Conservation (phyloP, 352 stramenopile genomes). For the Phytopythium ostracodes region DNA sequence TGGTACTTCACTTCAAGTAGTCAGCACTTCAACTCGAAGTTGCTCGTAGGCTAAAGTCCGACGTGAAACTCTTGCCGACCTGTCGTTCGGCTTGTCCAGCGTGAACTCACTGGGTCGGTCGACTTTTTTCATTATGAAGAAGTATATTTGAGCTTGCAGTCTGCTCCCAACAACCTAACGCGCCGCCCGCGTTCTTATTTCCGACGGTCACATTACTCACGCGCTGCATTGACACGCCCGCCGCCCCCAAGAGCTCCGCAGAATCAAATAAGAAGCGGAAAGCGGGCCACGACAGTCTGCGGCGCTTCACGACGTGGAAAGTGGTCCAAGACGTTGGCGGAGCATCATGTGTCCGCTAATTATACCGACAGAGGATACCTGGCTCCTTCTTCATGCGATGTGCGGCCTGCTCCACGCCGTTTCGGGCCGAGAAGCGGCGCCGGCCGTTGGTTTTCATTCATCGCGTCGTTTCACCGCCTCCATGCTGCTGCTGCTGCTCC, state of each 20-base stretch:
- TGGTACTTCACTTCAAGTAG: no score
- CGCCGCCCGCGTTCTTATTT: not conserved
- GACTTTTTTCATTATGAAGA: no score
- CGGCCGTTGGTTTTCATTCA: not conserved
- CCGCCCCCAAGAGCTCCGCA: not conserved
- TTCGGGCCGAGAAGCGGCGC: not conserved
- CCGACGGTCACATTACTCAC: not conserved
- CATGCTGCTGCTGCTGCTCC: not conserved
- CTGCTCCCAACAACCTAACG: no score
- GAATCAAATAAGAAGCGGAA: not conserved
- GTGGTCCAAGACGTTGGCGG: no score
- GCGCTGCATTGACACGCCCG: no score
- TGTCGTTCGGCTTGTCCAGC: not conserved
- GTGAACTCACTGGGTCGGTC: not conserved
- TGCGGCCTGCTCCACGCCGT: not conserved
- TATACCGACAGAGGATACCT: no score
- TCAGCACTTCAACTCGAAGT: slow-evolving; percentile 8
- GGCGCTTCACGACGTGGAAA: no score
- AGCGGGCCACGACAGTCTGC: not conserved
- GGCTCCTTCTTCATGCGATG: no score
- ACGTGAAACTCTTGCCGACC: not conserved
- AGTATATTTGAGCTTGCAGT: no score
- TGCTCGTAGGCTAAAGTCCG: not conserved
- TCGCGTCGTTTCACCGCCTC: slow-evolving; percentile 1
- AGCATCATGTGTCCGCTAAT: no score